These are phyloP conservation scores for Sugiyamaella sp. DNA, from an alignment of 1,139 yeast species.

Conservation along the genomic window DNA sequence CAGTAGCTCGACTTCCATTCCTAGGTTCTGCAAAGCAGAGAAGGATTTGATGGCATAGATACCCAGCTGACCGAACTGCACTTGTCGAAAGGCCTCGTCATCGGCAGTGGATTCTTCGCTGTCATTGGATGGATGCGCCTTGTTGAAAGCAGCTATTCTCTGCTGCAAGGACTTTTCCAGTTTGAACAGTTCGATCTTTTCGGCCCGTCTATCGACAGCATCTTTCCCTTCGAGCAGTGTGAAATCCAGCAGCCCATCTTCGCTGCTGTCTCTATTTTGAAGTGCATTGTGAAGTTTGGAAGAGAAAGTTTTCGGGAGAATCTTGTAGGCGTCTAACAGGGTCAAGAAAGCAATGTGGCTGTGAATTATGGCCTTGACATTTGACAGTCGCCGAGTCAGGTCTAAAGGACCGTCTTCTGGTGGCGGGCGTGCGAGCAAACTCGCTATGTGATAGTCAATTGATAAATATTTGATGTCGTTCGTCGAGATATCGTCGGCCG, in stretches of 20 bases:
- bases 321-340: constrained; percentile 31
- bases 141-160: constrained; percentile 27
- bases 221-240: constrained; percentile 44
- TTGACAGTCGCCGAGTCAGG: constrained; percentile 23
- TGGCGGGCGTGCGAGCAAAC: constrained; percentile 34
- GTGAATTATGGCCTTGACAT: constrained; percentile 29
- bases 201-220: constrained; percentile 63
- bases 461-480: constrained; percentile 56
- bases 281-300: constrained; percentile 25
- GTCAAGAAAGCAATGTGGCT: constrained; percentile 35
- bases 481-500: constrained; percentile 58
- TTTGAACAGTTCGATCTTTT: constrained; percentile 71
- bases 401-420: constrained; percentile 13
- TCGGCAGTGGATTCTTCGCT: constrained; percentile 38
- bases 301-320: constrained; percentile 30
- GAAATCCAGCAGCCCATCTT: constrained; percentile 25
- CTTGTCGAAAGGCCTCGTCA: constrained; percentile 61
- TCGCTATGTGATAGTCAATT: constrained; percentile 54
- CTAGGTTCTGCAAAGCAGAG: constrained; percentile 53
- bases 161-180: constrained; percentile 56
- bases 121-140: constrained; percentile 45
- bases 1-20: constrained; percentile 62
- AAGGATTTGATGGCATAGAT: constrained; percentile 58
- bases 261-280: constrained; percentile 18
- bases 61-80: constrained; percentile 59